Evolutionary conservation across 345 rosid species (phyloP), one percentile per base, ranked within the genome.

Genomic region (Lagerstroemia speciosa): DNA sequence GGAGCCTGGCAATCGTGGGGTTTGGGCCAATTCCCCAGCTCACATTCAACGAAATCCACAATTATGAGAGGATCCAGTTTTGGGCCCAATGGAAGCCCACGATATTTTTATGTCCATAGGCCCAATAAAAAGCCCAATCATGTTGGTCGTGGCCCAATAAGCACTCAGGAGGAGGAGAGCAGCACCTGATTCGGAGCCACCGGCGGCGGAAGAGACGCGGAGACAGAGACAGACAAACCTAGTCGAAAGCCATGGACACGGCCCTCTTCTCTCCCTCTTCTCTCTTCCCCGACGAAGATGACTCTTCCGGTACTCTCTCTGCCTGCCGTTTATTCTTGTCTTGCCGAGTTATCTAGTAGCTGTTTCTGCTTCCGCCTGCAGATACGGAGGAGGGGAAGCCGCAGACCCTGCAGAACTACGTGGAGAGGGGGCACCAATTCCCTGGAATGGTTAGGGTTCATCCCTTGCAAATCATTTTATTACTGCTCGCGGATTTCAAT

Each of bases 231-330:
- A 24, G 60, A 8, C 24, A 22, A 10, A 19, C 29, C 58, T 22
- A 14, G 30, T n/a, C 6, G 5, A 4, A 6, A 53, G 60, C 50
- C 63, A 93, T 91, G 98, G 99, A 94, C 83, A 86, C 85, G 43
- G 96, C 99, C 62, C 84, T 89, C 64, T 94, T 94, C 81, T 94
- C 99, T n/a, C 88, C 97, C 36, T 85, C 95, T 34, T 81, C 95
- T 12, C 95, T 94, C 58, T 94, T 89, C 77, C 86, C 85, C 65
- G 95, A 73, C 45, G 85, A 79, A 41, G 88, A 72, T 67, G 89
- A 82, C 65, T 66, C 76, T 65, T 38, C 66, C 57, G 82, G 83
- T 79, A 62, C 68, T 27, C 57, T 17, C 61, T 75, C 67, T 70
- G 40, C 27, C 57, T 45, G 26, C 40, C 41, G 40, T 55, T 41